Evolutionary conservation across 2,329 filamentous ascomycete species (phyloP), one percentile per base, ranked within the genome.

Genomic region (Colletotrichum orchidophilum): DNA sequence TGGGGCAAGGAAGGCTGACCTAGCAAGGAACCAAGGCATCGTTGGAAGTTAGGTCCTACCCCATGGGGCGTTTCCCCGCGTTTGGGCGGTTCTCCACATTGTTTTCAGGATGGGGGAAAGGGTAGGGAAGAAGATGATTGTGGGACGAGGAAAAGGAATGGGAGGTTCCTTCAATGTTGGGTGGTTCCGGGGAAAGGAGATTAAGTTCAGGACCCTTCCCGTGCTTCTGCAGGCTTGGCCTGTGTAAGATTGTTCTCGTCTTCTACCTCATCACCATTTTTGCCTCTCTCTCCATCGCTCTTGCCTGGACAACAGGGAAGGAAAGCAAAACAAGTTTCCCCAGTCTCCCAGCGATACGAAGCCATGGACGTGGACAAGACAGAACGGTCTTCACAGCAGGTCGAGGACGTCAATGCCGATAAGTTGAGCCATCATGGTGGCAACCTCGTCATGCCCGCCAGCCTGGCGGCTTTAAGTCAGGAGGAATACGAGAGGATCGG

Each of bases 401-500:
- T 66, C 27, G 61, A 70, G 49, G 66, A 70, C 35, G 46, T 54
- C 54, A 55, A 60, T 18, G 62, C 54, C n/a, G 55, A 62, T 5
- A 62, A 70, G 39, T 15, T 42, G 18, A 52, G 52, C 39, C 50
- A 42, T 9, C 49, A 62, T 21, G 57, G 49, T 35, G 39, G 67
- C 5, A 50, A 24, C 9, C 67, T 66, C 50, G 33, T 67, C 31
- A 75, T 77, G 75, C 76, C 75, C 5, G 66, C 63, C 15, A 70
- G 63, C 31, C 66, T 77, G 18, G 75, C 75, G 26, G 66, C 73
- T 6, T 72, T 77, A 1, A 63, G 39, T 24, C 39, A 66, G 13
- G 73, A 69, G 5, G 75, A 76, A 7, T 75, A 72, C 26, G 67
- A 67, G 1, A 68, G 60, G 49, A 18, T 76, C 7, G 70, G 76